These are phyloP conservation scores for Xylaria sp. DNA, from an alignment of 2,329 filamentous ascomycete genomes.

Conservation along the genomic window DNA sequence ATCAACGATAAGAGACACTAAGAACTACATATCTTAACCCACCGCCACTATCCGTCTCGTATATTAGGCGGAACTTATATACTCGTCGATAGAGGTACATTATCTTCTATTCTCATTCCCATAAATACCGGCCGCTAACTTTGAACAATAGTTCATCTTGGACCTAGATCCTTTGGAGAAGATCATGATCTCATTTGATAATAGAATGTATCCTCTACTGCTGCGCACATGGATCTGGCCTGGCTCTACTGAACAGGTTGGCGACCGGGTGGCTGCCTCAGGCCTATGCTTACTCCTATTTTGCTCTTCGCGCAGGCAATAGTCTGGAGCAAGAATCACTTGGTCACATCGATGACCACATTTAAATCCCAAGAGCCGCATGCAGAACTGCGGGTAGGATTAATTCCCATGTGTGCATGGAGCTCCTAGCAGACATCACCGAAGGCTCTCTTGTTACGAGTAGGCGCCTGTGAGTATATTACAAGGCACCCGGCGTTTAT, in stretches of 20 bases:
- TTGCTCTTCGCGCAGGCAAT: not conserved
- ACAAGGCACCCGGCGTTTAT: not conserved
- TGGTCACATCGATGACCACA: too few species aligned
- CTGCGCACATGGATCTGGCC: not conserved
- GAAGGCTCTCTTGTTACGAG: not conserved
- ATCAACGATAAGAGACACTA: too few species aligned
- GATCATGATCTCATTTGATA: not conserved
- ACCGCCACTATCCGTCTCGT: not conserved
- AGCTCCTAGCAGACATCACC: not conserved
- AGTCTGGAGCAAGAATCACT: not conserved
- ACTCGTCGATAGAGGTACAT: too few species aligned
- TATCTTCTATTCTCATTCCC: not conserved
- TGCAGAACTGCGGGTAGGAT: too few species aligned
- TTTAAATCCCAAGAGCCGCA: too few species aligned
- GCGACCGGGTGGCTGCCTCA: too few species aligned
- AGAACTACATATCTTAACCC: too few species aligned
- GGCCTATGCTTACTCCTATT: not conserved
- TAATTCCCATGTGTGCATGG: not conserved
- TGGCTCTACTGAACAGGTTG: not conserved
- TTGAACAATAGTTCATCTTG: not conserved
- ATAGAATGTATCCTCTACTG: not conserved
- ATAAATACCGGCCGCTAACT: not conserved
- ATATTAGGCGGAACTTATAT: too few species aligned
- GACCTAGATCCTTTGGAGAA: not conserved
- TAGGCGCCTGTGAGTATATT: not conserved